Evolutionary conservation across 176 grass and related monocot species (phyloP).

Genomic region (Saccharum spontaneum): DNA sequence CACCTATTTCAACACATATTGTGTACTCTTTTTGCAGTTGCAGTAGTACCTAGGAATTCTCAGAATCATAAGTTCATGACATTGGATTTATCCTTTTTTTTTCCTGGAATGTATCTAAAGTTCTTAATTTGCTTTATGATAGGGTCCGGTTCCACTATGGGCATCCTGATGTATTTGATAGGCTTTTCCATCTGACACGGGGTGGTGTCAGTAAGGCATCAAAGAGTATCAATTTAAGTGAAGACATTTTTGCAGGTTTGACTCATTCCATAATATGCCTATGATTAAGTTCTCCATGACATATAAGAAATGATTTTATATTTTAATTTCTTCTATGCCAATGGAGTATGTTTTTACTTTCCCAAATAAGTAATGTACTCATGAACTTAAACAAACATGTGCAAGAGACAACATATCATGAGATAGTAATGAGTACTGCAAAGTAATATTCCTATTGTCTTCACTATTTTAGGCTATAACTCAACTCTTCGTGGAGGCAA

Average conservation of each 20-base stretch:
- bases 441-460: constrained; percentile 11
- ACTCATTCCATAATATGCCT: constrained; percentile 18
- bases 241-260: constrained; percentile 92
- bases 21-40: constrained; percentile 12
- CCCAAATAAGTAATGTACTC: not conserved
- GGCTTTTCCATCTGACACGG: constrained; percentile 91
- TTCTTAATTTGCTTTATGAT: constrained; percentile 28
- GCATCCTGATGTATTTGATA: constrained; percentile 95
- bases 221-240: constrained; percentile 89
- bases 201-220: constrained; percentile 97
- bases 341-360: not conserved
- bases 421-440: not conserved
- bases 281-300: not conserved
- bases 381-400: constrained; percentile 9
- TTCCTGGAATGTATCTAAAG: constrained; percentile 21
- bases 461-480: constrained; percentile 64
- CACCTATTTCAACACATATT: constrained; percentile 3
- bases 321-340: constrained; percentile 24
- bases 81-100: constrained; percentile 7
- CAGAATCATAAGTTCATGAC: not conserved
- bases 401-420: not conserved
- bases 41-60: constrained; percentile 7
- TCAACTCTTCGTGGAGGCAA: constrained; percentile 89
- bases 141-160: constrained; percentile 99
- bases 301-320: not conserved